A percentile compares a stretch with the other conserved stretches of the same genome.
phyloP scores from a whole-genome alignment of 441 rosid species.

The Mallotus repandus region DNA sequence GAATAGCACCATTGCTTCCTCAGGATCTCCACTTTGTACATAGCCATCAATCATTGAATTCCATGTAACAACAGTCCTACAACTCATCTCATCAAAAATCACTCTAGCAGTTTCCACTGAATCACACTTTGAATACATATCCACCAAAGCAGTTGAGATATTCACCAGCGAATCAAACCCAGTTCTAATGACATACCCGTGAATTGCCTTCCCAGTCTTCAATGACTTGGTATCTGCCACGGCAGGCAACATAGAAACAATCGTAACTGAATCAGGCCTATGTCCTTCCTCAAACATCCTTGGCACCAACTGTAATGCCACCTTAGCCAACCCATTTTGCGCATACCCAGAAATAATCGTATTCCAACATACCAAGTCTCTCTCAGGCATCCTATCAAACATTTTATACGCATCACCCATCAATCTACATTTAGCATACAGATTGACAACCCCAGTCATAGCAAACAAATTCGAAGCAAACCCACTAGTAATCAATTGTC shows the following conservation, averaged over 20 bases:
- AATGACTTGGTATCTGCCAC: constrained; percentile 55
- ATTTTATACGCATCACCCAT: constrained; percentile 59
- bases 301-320: constrained; percentile 56
- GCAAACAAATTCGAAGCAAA: constrained; percentile 57
- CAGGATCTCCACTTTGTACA: constrained; percentile 55
- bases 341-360: constrained; percentile 76
- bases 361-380: constrained; percentile 89
- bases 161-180: constrained; percentile 63
- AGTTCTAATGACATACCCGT: constrained; percentile 62
- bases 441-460: constrained; percentile 69
- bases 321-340: constrained; percentile 63
- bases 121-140: constrained; percentile 76
- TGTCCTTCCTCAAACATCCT: constrained; percentile 60
- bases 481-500: constrained; percentile 61
- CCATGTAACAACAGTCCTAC: constrained; percentile 76
- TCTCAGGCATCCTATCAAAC: constrained; percentile 77
- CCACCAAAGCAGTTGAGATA: constrained; percentile 68
- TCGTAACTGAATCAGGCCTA: constrained; percentile 63
- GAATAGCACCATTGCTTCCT: constrained; percentile 53
- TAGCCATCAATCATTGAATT: constrained; percentile 82
- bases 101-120: constrained; percentile 48
- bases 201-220: constrained; percentile 68
- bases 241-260: constrained; percentile 82
- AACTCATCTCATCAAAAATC: constrained; percentile 51
- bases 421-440: constrained; percentile 66